Percentiles rank a stretch among this genome's conserved stretches.
Evolutionary conservation across 371 early-diverging fungal genomes (phyloP).

Genomic region (Mucor circinelloides): DNA sequence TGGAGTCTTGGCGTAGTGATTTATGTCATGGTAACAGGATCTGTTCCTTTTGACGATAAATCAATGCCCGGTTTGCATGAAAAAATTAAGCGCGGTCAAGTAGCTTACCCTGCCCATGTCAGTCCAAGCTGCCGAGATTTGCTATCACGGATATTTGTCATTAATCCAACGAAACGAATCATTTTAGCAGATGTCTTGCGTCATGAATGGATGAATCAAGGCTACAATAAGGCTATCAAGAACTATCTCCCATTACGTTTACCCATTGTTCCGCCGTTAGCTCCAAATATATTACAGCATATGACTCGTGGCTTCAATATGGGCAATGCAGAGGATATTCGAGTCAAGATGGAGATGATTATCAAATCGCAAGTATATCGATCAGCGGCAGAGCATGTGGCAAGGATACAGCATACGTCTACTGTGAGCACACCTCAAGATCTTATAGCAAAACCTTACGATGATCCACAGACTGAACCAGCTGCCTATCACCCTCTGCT

Average conservation of each 20-base stretch:
- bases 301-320: conserved; percentile 83
- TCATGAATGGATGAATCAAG: conserved; percentile 82
- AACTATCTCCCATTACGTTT: conserved; percentile 65
- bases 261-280: conserved; percentile 68
- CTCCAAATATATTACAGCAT: conserved; percentile 63
- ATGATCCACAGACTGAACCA: conserved; percentile 45
- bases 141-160: conserved; percentile 76
- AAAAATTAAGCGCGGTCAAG: conserved; percentile 86
- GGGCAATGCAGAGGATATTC: conserved; percentile 72
- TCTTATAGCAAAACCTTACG: conserved; percentile 24
- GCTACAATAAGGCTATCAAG: conserved; percentile 57
- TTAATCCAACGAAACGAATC: conserved; percentile 69
- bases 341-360: conserved; percentile 52
- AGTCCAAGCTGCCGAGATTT: conserved; percentile 75
- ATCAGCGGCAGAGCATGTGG: conserved; percentile 23
- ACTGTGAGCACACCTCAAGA: conserved; percentile 53
- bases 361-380: conserved; percentile 36
- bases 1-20: conserved; percentile 97
- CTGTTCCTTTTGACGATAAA: conserved; percentile 96
- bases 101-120: conserved; percentile 80
- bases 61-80: conserved; percentile 85
- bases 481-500: conserved; percentile 68
- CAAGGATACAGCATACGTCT: conserved; percentile 1
- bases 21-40: conserved; percentile 92
- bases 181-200: conserved; percentile 70